Conservation (phyloP, 768 basidiomycete species). For the Trametes cubensis region DNA sequence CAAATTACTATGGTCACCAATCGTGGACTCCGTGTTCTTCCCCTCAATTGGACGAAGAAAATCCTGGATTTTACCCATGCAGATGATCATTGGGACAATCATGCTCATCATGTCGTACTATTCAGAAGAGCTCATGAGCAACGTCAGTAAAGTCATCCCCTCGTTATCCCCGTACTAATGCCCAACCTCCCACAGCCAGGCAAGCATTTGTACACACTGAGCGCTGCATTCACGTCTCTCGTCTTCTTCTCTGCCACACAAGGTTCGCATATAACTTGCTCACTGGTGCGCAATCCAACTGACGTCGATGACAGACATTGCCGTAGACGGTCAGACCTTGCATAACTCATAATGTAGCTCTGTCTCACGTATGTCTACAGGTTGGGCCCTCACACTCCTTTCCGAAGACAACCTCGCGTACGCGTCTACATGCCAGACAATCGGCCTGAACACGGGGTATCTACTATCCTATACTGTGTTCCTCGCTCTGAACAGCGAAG, state of each 20-base stretch:
- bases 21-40: conserved; percentile 90
- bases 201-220: conserved; percentile 76
- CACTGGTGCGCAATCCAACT: conserved; percentile 6
- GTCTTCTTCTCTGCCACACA: conserved; percentile 97
- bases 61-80: conserved; percentile 99
- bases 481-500: conserved; percentile 92
- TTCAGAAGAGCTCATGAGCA: conserved; percentile 74
- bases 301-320: conserved; percentile 69
- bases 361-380: conserved; percentile 34
- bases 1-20: conserved; percentile 96
- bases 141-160: conserved; percentile 49
- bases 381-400: conserved; percentile 81
- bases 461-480: conserved; percentile 98
- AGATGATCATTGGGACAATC: conserved; percentile 81
- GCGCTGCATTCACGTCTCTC: conserved; percentile 82
- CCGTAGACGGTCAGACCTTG: conserved; percentile 79
- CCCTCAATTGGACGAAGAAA: conserved; percentile 88
- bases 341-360: neutral
- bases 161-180: conserved; percentile 14
- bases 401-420: conserved; percentile 94
- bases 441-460: conserved; percentile 94
- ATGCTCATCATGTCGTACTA: conserved; percentile 80
- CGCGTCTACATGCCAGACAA: conserved; percentile 97
- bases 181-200: conserved; percentile 57
- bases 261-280: conserved; percentile 51